These are phyloP conservation scores for Cryomyces minteri DNA, from an alignment of 495 filamentous ascomycete species.

Conservation along the genomic window DNA sequence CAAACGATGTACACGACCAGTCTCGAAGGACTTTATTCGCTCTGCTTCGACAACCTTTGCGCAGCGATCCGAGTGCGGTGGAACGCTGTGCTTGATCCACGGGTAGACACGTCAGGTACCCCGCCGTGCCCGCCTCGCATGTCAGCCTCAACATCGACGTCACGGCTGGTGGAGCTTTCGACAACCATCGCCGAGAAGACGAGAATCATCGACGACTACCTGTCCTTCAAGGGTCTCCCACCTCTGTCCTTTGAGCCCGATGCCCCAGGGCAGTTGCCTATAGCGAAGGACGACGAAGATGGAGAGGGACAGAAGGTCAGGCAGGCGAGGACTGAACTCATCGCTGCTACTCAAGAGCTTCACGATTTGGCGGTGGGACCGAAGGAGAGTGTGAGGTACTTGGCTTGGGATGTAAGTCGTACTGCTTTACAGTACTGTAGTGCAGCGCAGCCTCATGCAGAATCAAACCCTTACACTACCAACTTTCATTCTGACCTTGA, in stretches of 20 bases:
- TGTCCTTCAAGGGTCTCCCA: constrained; percentile 1
- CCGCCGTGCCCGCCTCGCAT: no score
- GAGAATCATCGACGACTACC: constrained; percentile 1
- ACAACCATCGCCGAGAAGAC: constrained; percentile 1
- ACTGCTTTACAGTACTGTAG: no score
- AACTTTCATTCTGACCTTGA: no score
- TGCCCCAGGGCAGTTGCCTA: constrained; percentile 1
- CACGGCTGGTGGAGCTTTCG: background rate
- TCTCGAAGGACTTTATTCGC: no score
- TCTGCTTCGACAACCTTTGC: no score
- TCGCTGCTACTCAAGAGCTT: background rate
- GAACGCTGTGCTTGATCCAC: no score
- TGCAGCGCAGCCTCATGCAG: no score
- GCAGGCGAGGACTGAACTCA: background rate
- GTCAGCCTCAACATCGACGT: no score
- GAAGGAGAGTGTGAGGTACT: background rate
- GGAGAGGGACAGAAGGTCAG: background rate
- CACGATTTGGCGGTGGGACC: background rate
- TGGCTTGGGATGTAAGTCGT: background rate
- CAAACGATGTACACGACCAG: no score
- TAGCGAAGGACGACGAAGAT: background rate
- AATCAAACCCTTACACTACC: no score
- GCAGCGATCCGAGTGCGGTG: no score
- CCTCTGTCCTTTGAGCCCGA: constrained; percentile 3
- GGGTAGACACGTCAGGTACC: no score